These are phyloP conservation scores for Cutaneotrichosporon sp. DNA, from an alignment of 1,284 basidiomycete genomes.

Conservation along the genomic window DNA sequence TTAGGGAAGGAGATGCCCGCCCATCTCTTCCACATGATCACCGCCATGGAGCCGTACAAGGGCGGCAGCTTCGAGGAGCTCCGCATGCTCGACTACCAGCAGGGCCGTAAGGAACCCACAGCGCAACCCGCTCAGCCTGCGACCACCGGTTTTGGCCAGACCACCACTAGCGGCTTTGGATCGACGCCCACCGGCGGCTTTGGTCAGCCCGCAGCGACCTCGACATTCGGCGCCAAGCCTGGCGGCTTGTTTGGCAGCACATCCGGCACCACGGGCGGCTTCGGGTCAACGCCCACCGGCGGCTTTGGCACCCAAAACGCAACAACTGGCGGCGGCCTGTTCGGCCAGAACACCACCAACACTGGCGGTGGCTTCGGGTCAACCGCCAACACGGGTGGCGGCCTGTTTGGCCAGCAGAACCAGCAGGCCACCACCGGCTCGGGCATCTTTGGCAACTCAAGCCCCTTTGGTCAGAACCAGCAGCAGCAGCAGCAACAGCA, in stretches of 20 bases:
- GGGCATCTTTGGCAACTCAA: slow-evolving; percentile 28
- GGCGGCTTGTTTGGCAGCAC: slow-evolving; percentile 48
- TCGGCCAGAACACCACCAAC: slow-evolving; percentile 23
- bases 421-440: slow-evolving; percentile 31
- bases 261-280: slow-evolving; percentile 26
- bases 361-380: slow-evolving; percentile 39
- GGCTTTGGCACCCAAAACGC: slow-evolving; percentile 41
- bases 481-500: slow-evolving; percentile 10
- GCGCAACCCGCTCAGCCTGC: slow-evolving; percentile 20
- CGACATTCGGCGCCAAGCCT: slow-evolving; percentile 18
- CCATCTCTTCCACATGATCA: slow-evolving; percentile 44
- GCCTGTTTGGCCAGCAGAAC: slow-evolving; percentile 37
- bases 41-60: slow-evolving; percentile 40
- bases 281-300: slow-evolving; percentile 21
- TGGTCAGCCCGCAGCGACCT: slow-evolving; percentile 26
- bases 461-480: slow-evolving; percentile 33
- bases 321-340: slow-evolving; percentile 33
- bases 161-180: slow-evolving; percentile 53
- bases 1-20: slow-evolving; percentile 20
- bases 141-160: slow-evolving; percentile 42
- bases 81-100: slow-evolving; percentile 53
- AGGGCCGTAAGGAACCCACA: slow-evolving; percentile 54
- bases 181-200: slow-evolving; percentile 26
- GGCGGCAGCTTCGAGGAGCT: slow-evolving; percentile 46
- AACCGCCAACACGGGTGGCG: slow-evolving; percentile 33